Conservation (phyloP, 495 filamentous ascomycete species). For the Talaromyces proteolyticus region DNA sequence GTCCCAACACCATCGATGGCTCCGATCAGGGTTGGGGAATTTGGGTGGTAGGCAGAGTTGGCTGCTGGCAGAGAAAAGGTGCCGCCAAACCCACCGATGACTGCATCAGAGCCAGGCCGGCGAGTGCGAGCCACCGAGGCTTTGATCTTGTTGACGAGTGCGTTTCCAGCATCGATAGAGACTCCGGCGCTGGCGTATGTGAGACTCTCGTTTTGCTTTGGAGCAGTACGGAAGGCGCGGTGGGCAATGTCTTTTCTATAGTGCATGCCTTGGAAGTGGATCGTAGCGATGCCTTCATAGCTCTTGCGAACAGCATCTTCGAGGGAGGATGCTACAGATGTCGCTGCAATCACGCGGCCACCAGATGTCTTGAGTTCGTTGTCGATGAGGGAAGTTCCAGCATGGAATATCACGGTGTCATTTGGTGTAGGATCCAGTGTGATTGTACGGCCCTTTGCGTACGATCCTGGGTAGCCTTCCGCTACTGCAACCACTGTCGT, state of each 20-base stretch:
- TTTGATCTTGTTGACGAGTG: slow-evolving; percentile 86
- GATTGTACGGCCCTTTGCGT: slow-evolving; percentile 77
- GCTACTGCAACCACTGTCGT: slow-evolving; percentile 92
- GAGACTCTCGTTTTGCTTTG: slow-evolving; percentile 44
- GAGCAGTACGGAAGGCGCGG: slow-evolving; percentile 34
- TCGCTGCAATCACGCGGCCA: slow-evolving; percentile 87
- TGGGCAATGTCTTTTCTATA: slow-evolving; percentile 91
- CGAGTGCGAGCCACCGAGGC: slow-evolving; percentile 69
- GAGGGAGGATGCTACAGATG: slow-evolving; percentile 67
- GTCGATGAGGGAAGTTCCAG: slow-evolving; percentile 69
- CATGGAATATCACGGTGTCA: slow-evolving; percentile 80
- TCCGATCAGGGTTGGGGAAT: slow-evolving; percentile 73
- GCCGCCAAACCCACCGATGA: slow-evolving; percentile 94
- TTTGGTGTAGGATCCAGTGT: slow-evolving; percentile 42
- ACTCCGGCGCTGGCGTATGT: slow-evolving; percentile 94
- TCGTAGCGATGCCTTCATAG: slow-evolving; percentile 70
- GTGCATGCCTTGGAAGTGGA: slow-evolving; percentile 87
- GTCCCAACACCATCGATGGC: slow-evolving; percentile 96
- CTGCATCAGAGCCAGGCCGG: slow-evolving; percentile 77
- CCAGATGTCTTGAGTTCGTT: slow-evolving; percentile 66
- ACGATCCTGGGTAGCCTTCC: slow-evolving; percentile 89
- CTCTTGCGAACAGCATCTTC: slow-evolving; percentile 78
- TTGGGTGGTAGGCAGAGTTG: slow-evolving; percentile 54
- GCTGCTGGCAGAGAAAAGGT: slow-evolving; percentile 75
- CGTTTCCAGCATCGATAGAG: slow-evolving; percentile 86